Conservation (phyloP, 1,139 yeast genomes). For the Kodamaea fungicola region DNA sequence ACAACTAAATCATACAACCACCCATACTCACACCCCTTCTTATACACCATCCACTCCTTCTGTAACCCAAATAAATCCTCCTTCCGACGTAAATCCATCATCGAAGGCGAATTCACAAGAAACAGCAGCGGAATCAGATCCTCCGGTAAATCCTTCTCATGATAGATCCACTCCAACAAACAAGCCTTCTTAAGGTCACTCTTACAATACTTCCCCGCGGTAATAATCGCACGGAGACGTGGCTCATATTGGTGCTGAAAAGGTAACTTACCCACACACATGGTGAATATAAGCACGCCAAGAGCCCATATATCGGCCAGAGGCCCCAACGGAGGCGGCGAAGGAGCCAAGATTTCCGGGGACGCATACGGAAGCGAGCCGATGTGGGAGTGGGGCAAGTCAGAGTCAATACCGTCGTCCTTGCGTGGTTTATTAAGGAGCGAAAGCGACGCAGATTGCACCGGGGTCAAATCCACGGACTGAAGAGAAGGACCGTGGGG, state of each 20-base stretch:
- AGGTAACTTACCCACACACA: constrained; percentile 73
- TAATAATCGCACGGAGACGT: constrained; percentile 66
- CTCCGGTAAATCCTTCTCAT: constrained; percentile 13
- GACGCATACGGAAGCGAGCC: constrained; percentile 93
- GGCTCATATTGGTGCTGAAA: constrained; percentile 84
- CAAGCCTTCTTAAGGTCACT: constrained; percentile 36
- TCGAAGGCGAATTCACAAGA: constrained; percentile 14
- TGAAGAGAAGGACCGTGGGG: constrained; percentile 37
- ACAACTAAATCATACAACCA: constrained; percentile 43
- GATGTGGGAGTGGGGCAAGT: constrained; percentile 62
- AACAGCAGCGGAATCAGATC: constrained; percentile 5
- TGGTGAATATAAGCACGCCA: constrained; percentile 73
- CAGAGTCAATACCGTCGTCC: constrained; percentile 28
- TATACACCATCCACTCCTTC: constrained; percentile 21
- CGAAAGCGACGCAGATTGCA: constrained; percentile 15
- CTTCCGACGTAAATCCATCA: constrained; percentile 23
- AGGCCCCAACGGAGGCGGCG: constrained; percentile 68
- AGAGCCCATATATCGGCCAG: constrained; percentile 88
- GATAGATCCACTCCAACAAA: constrained; percentile 25
- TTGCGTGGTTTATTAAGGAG: constrained; percentile 14
- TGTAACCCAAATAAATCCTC: constrained; percentile 16
- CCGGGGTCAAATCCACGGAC: constrained; percentile 33
- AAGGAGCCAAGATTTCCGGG: constrained; percentile 72
- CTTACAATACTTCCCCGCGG: constrained; percentile 60
- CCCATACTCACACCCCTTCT: constrained; percentile 18